phyloP scores from a whole-genome alignment of 768 basidiomycete genomes.

The Tricholoma hemisulphureum region DNA sequence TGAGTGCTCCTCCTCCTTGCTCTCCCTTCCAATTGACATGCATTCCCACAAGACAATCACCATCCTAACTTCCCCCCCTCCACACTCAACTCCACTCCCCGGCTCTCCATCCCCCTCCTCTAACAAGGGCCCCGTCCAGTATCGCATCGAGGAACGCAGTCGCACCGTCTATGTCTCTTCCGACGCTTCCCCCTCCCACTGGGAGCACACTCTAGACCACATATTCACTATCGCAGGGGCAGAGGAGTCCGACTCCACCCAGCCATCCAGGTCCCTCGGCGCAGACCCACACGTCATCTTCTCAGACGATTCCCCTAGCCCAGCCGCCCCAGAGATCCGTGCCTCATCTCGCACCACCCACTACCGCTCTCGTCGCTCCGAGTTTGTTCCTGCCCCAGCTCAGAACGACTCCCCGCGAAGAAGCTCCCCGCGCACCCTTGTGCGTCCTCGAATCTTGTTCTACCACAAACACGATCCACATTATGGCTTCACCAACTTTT shows the following conservation, averaged over 20 bases:
- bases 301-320: not conserved
- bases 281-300: not conserved
- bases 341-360: slow-evolving; percentile 1
- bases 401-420: slow-evolving; percentile 18
- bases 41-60: slow-evolving; percentile 37
- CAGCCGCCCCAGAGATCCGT: not conserved
- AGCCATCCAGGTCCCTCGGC: not conserved
- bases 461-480: slow-evolving; percentile 64
- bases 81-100: slow-evolving; percentile 24
- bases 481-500: slow-evolving; percentile 76
- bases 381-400: not conserved
- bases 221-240: slow-evolving; percentile 42
- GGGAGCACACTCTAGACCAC: slow-evolving; percentile 40
- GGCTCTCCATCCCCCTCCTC: slow-evolving; percentile 29
- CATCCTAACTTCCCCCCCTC: slow-evolving; percentile 35
- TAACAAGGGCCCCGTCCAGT: slow-evolving; percentile 32
- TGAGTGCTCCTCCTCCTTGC: too few species aligned
- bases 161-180: slow-evolving; percentile 46
- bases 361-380: slow-evolving; percentile 9
- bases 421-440: slow-evolving; percentile 19
- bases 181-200: slow-evolving; percentile 42
- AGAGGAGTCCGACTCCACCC: slow-evolving; percentile 27
- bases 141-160: slow-evolving; percentile 48
- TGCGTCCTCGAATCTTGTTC: slow-evolving; percentile 48
- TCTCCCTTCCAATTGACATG: slow-evolving; percentile 20